These are phyloP conservation scores for Populus deltoides DNA, from an alignment of 345 rosid genomes.

Conservation along the genomic window DNA sequence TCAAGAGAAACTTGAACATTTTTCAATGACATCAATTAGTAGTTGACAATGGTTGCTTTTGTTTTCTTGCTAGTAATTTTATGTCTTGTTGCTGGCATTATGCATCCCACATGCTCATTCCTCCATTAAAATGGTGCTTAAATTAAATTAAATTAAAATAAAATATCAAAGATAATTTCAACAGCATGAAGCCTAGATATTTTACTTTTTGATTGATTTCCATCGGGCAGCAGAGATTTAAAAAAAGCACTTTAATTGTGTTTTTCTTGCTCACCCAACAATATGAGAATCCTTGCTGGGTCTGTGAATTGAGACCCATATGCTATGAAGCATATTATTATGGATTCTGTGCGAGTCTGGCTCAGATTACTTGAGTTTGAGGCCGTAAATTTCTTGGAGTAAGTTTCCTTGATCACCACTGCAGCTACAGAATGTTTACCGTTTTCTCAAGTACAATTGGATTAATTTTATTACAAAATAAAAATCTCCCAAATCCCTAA, in stretches of 20 bases:
- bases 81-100: neutral
- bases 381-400: neutral
- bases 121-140: neutral
- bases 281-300: neutral
- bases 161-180: too few species aligned
- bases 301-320: neutral
- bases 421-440: neutral
- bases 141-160: too few species aligned
- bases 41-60: too few species aligned
- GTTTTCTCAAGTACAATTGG: neutral
- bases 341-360: neutral
- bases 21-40: too few species aligned
- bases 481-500: neutral
- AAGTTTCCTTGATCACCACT: neutral
- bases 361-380: neutral
- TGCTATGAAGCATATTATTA: neutral
- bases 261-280: neutral
- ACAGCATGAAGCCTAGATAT: too few species aligned
- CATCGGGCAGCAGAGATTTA: too few species aligned
- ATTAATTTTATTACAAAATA: neutral
- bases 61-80: neutral
- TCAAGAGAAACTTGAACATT: neutral
- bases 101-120: neutral
- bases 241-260: neutral
- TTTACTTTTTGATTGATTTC: neutral